Percentiles rank a stretch among this genome's conserved stretches.
phyloP scores from a whole-genome alignment of 352 stramenopile genomes.

The Aphanomyces invadans region DNA sequence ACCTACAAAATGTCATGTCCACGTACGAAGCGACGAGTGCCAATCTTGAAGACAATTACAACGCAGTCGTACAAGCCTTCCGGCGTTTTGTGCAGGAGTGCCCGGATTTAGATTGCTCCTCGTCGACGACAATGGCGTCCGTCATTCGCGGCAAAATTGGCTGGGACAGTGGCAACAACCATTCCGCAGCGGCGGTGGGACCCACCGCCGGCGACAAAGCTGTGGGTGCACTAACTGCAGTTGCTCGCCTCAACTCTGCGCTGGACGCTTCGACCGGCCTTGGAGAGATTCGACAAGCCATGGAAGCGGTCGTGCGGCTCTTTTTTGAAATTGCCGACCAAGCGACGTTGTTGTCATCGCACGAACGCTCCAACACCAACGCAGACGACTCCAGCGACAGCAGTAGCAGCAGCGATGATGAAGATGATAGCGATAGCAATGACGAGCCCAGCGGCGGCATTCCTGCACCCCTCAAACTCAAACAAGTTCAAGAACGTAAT shows the following conservation, averaged over 20 bases:
- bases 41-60: conserved; percentile 31
- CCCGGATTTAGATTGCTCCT: neutral
- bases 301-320: neutral
- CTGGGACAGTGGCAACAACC: too few relatives aligned
- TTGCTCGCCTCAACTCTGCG: neutral
- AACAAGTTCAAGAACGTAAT: conserved; percentile 36
- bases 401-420: neutral
- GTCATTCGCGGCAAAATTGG: neutral
- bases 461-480: conserved; percentile 2
- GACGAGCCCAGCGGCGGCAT: conserved; percentile 1
- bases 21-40: conserved; percentile 39
- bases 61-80: conserved; percentile 34
- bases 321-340: conserved; percentile 19
- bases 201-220: neutral
- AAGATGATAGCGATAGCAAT: neutral
- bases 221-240: neutral
- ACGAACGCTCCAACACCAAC: conserved; percentile 4
- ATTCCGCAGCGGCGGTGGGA: too few relatives aligned
- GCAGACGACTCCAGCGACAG: neutral
- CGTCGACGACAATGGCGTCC: conserved; percentile 5
- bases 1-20: conserved; percentile 41
- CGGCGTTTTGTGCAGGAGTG: neutral
- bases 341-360: neutral
- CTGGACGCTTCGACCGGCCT: neutral
- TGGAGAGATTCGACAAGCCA: neutral